These are phyloP conservation scores for Parachaetomium inaequale DNA, from an alignment of 495 filamentous ascomycete species.

Conservation along the genomic window DNA sequence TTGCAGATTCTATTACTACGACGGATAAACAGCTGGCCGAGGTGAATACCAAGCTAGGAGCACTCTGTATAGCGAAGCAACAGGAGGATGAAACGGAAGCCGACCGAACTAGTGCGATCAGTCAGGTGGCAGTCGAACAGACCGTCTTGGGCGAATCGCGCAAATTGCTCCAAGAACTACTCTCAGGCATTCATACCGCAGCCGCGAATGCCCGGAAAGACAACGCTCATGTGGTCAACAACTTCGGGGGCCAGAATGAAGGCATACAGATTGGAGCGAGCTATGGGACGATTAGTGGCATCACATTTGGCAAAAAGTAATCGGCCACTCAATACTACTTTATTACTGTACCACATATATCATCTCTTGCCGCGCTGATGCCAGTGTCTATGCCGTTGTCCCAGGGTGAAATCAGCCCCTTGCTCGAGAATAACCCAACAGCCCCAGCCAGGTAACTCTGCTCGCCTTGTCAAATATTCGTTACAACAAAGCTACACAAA, in stretches of 20 bases:
- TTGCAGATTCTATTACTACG: conserved; percentile 20
- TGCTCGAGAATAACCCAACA: no score
- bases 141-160: conserved; percentile 28
- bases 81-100: conserved; percentile 28
- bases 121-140: conserved; percentile 35
- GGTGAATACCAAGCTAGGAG: conserved; percentile 31
- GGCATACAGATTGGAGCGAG: conserved; percentile 15
- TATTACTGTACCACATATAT: neutral
- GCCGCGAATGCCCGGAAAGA: conserved; percentile 24
- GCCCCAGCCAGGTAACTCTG: no score
- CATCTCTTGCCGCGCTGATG: conserved; percentile 2
- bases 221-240: conserved; percentile 7
- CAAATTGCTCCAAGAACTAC: conserved; percentile 33
- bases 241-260: conserved; percentile 14
- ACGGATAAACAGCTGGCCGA: conserved; percentile 31
- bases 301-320: conserved; percentile 15
- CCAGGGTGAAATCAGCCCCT: no score
- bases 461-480: no score
- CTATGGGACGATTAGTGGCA: conserved; percentile 12
- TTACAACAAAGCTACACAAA: no score
- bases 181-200: conserved; percentile 32
- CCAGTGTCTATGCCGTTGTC: neutral
- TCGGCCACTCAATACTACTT: neutral
- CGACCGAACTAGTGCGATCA: conserved; percentile 29
- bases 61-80: conserved; percentile 27